Conservation (phyloP, 495 filamentous ascomycete genomes). For the Sabuloglossum arenarium region DNA sequence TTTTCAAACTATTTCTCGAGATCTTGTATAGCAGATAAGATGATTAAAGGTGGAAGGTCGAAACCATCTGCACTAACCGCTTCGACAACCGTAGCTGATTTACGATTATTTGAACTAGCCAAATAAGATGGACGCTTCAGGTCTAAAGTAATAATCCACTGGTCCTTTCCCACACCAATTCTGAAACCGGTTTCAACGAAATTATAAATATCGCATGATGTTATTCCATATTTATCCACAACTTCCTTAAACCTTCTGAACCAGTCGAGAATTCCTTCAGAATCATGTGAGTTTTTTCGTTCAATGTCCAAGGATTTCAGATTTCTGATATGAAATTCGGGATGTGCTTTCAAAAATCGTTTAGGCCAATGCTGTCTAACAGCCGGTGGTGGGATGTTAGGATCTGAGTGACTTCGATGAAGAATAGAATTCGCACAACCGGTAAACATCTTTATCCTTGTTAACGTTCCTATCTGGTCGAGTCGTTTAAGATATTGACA, state of each 20-base stretch:
- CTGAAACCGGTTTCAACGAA: constrained; percentile 12
- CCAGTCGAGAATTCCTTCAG: constrained; percentile 6
- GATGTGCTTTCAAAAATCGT: constrained; percentile 8
- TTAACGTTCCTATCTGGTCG: constrained; percentile 4
- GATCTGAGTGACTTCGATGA: background rate
- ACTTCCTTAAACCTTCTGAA: constrained; percentile 5
- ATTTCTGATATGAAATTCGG: constrained; percentile 7
- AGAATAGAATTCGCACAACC: constrained; percentile 8
- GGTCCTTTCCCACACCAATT: constrained; percentile 9
- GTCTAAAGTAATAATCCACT: constrained; percentile 12
- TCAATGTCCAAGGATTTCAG: constrained; percentile 6
- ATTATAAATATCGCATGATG: constrained; percentile 8
- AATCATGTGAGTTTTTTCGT: constrained; percentile 5
- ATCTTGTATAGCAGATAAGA: background rate
- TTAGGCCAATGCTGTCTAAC: constrained; percentile 5
- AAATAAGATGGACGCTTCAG: constrained; percentile 1
- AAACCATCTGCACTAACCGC: constrained; percentile 2
- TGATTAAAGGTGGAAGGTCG: constrained; percentile 2
- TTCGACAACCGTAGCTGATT: constrained; percentile 3
- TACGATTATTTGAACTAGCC: background rate
- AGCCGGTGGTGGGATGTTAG: background rate
- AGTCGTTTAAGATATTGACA: constrained; percentile 7
- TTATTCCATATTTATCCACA: constrained; percentile 3
- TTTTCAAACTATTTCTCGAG: background rate
- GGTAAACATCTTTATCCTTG: constrained; percentile 5